Evolutionary conservation across 2,329 filamentous ascomycete species (phyloP).

Genomic region (Mycosphaerella sp.): DNA sequence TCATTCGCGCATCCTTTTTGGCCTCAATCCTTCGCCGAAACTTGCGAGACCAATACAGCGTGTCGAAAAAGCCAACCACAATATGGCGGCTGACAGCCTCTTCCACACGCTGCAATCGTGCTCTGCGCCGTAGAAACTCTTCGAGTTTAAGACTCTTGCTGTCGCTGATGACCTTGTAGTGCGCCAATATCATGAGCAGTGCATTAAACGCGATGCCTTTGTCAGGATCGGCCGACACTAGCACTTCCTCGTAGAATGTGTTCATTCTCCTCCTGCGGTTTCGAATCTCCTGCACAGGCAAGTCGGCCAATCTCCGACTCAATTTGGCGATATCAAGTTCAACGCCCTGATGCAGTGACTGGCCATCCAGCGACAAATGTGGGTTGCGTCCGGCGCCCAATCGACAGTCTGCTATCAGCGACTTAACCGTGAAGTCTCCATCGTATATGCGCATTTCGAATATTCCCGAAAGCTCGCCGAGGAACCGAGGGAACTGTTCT

Average conservation of each 20-base stretch:
- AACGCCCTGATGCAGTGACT: slow-evolving; percentile 25
- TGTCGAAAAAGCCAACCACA: slow-evolving; percentile 94
- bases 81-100: slow-evolving; percentile 86
- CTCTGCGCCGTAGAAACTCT: slow-evolving; percentile 85
- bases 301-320: slow-evolving; percentile 62
- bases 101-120: slow-evolving; percentile 85
- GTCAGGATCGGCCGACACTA: slow-evolving; percentile 86
- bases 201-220: slow-evolving; percentile 86
- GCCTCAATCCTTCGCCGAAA: slow-evolving; percentile 70
- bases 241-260: slow-evolving; percentile 92
- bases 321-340: slow-evolving; percentile 67
- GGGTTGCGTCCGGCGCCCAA: slow-evolving; percentile 47
- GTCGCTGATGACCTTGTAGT: slow-evolving; percentile 98
- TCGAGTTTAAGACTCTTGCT: slow-evolving; percentile 93
- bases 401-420: slow-evolving; percentile 78
- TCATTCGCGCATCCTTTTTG: slow-evolving; percentile 70
- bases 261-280: slow-evolving; percentile 74
- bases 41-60: slow-evolving; percentile 75
- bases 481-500: slow-evolving; percentile 76
- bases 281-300: slow-evolving; percentile 71
- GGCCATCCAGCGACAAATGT: slow-evolving; percentile 42
- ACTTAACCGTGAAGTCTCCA: slow-evolving; percentile 77
- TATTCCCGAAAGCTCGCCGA: slow-evolving; percentile 85
- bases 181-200: slow-evolving; percentile 89
- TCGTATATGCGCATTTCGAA: slow-evolving; percentile 98